These are phyloP conservation scores for Podila horticola DNA, from an alignment of 192 early-diverging fungal genomes.

Conservation along the genomic window DNA sequence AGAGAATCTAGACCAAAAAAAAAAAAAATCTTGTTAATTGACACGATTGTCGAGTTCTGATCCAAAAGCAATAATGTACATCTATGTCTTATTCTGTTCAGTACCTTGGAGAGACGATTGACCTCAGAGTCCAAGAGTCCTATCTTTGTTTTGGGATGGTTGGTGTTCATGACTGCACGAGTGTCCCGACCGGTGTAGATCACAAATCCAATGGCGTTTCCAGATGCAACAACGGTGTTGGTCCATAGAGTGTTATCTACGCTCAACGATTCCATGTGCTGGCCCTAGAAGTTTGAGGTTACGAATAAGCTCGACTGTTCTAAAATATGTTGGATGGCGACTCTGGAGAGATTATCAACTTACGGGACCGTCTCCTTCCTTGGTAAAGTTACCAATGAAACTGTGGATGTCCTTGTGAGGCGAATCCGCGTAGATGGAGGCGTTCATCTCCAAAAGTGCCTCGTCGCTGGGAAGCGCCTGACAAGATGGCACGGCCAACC, in stretches of 20 bases:
- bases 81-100: no score
- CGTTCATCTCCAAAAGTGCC: constrained; percentile 69
- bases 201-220: constrained; percentile 84
- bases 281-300: constrained; percentile 8
- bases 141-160: constrained; percentile 89
- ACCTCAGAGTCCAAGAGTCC: constrained; percentile 91
- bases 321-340: background rate
- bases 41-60: no score
- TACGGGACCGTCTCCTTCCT: constrained; percentile 45
- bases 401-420: constrained; percentile 96
- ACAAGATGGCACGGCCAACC: constrained; percentile 83
- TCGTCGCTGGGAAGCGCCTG: constrained; percentile 76
- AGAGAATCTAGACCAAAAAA: constrained; percentile 72
- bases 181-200: constrained; percentile 95
- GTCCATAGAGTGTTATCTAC: constrained; percentile 96
- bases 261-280: constrained; percentile 74
- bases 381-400: constrained; percentile 83
- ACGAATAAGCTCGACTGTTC: background rate
- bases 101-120: constrained; percentile 89
- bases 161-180: constrained; percentile 96
- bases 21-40: background rate
- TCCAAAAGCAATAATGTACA: no score
- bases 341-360: background rate
- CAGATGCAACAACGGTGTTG: constrained; percentile 95
- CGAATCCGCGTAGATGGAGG: constrained; percentile 85